These are phyloP conservation scores for Gynochthodes officinalis DNA, from an alignment of 257 asterid species.

Conservation along the genomic window DNA sequence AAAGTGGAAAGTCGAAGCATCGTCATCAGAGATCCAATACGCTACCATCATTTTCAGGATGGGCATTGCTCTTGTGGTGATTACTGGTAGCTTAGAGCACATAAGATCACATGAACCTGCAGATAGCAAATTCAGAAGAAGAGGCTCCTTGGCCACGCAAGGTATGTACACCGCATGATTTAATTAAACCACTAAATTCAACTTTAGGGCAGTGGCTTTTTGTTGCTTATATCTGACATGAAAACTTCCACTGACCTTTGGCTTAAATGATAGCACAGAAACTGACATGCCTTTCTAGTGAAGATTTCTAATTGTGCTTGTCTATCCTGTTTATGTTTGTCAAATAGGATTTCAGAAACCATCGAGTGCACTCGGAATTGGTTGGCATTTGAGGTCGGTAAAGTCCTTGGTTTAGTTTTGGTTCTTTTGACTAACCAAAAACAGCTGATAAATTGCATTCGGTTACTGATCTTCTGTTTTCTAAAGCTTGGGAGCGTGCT, in stretches of 20 bases:
- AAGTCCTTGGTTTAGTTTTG: background rate
- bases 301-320: background rate
- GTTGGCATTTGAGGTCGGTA: background rate
- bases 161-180: background rate
- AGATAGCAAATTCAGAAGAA: background rate
- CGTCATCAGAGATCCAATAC: slow-evolving; percentile 83
- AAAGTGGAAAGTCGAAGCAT: slow-evolving; percentile 55
- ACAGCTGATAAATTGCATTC: background rate
- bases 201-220: background rate
- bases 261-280: too few relatives aligned
- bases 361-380: background rate
- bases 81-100: slow-evolving; percentile 58
- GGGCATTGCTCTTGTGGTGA: slow-evolving; percentile 90
- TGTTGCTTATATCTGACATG: background rate
- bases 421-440: background rate
- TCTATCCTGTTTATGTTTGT: background rate
- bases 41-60: slow-evolving; percentile 84
- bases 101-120: background rate
- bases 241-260: too few relatives aligned
- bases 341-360: background rate
- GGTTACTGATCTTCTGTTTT: background rate
- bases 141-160: too few relatives aligned
- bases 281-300: background rate
- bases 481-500: too few relatives aligned
- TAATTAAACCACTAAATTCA: background rate